Base-by-base conservation (phyloP, 2,329 filamentous ascomycete genomes). In the Neonectria ditissima region DNA sequence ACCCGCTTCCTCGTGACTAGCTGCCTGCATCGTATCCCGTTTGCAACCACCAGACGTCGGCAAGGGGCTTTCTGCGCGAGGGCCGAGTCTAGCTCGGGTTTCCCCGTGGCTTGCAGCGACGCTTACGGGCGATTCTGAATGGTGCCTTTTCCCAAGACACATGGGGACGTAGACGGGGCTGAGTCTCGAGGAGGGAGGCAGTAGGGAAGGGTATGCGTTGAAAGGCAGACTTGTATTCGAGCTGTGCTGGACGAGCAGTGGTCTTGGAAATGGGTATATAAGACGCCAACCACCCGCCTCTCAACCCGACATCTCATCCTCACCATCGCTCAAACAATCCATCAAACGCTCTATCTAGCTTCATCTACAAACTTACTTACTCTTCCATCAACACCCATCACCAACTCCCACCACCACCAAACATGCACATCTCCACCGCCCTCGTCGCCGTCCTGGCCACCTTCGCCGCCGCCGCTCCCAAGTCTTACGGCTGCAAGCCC, bases 41-140 rank as follows among this genome's bases (percentile, higher is more conserved):
- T 88, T 0, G 92, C 52, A 55, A 20, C 52, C 34, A 37, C 51
- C 51, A 53, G 14, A 24, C 6, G 8, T 8, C 16, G 18, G 18
- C n/a, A 11, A 11, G 28, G 20, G n/a, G 45, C 26, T 24, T 16
- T n/a, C 3, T 6, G 45, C 10, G 45, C 16, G 26, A 50, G 16
- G 26, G 47, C 47, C 13, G 28, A 50, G 47, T 28, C 43, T 13
- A 47, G 43, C 43, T 28, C 7, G 43, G 3, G n/a, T n/a, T 26
- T 14, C 16, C 22, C 16, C 16, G 47, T 50, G 28, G 47, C 47
- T 50, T 50, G 28, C 10, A 30, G 45, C 9, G 8, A 28, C 24
- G 24, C 22, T 8, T n/a, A 14, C 22, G 18, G 52, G 26, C 26
- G 11, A 10, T 10, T n/a, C 14, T 22, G 37, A 54, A 37, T 22